Conservation (phyloP, 1,284 basidiomycete species). For the Irpex lacteus region DNA sequence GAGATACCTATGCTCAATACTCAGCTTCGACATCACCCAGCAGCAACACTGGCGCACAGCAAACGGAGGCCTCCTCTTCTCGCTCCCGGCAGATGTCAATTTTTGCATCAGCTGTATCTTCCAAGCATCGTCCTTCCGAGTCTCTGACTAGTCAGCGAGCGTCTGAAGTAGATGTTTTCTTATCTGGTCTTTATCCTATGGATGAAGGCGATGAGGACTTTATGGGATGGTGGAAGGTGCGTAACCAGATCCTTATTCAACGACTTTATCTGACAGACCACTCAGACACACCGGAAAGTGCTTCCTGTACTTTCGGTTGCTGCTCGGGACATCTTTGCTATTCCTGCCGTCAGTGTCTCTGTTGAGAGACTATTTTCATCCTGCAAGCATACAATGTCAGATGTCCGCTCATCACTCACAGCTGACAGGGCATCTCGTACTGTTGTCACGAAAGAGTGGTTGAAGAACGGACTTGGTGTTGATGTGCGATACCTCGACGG, state of each 20-base stretch:
- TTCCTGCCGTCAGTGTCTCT: slow-evolving; percentile 25
- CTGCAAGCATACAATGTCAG: slow-evolving; percentile 19
- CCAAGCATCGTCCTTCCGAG: not conserved
- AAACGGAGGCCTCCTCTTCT: not conserved
- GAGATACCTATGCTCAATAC: slow-evolving; percentile 8
- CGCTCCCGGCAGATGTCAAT: not conserved
- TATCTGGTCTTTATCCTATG: slow-evolving; percentile 2
- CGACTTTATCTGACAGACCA: slow-evolving; percentile 3
- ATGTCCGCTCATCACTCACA: slow-evolving; percentile 21
- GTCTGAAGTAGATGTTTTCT: slow-evolving; percentile 9
- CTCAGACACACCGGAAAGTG: slow-evolving; percentile 1
- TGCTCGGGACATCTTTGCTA: slow-evolving; percentile 22
- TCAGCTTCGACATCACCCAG: not conserved
- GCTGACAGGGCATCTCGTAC: slow-evolving; percentile 17
- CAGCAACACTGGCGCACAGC: not conserved
- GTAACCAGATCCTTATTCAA: not conserved
- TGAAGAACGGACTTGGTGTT: slow-evolving; percentile 21
- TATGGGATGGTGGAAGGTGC: slow-evolving; percentile 21
- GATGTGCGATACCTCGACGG: slow-evolving; percentile 18
- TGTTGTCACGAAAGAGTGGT: slow-evolving; percentile 22
- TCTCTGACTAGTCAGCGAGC: not conserved
- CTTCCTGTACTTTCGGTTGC: slow-evolving; percentile 14
- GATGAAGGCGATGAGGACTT: slow-evolving; percentile 10
- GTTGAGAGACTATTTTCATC: slow-evolving; percentile 26
- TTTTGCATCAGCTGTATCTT: not conserved